phyloP scores from a whole-genome alignment of 2,329 filamentous ascomycete species.

The Alternaria sp. region DNA sequence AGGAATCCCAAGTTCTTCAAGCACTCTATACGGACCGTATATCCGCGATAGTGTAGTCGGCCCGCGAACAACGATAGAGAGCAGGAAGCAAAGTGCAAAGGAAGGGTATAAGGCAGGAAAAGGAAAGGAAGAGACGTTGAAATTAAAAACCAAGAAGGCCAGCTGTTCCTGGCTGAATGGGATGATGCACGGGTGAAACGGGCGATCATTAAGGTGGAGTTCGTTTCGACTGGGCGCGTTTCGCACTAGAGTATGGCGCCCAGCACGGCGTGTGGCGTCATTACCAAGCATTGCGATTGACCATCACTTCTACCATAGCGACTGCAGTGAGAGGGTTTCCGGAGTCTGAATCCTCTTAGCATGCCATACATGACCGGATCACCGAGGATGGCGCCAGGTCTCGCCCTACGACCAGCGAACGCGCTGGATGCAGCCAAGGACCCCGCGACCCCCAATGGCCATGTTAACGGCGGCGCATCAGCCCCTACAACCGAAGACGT shows the following conservation, averaged over 20 bases:
- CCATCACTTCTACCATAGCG: background rate
- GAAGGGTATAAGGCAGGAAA: constrained; percentile 12
- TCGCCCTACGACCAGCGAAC: constrained; percentile 29
- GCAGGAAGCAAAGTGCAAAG: background rate
- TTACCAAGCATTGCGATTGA: background rate
- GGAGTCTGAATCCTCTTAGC: background rate
- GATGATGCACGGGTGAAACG: constrained; percentile 46
- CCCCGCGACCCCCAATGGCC: constrained; percentile 2
- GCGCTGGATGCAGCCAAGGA: constrained; percentile 11
- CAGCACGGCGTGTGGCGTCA: constrained; percentile 9
- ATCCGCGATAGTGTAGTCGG: constrained; percentile 26
- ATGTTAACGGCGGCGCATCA: constrained; percentile 1
- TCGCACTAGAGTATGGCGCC: constrained; percentile 28
- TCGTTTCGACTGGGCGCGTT: constrained; percentile 28
- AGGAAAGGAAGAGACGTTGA: constrained; percentile 12
- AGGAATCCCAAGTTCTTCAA: constrained; percentile 21
- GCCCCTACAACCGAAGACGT: constrained; percentile 15
- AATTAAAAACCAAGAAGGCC: constrained; percentile 33
- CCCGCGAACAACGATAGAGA: constrained; percentile 23
- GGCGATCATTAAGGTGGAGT: constrained; percentile 31
- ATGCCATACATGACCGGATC: constrained; percentile 37
- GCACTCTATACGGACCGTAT: constrained; percentile 25
- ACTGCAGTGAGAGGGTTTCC: background rate
- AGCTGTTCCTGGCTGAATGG: constrained; percentile 36
- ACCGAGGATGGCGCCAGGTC: constrained; percentile 29